A percentile compares a stretch with the other conserved stretches of the same genome.
phyloP scores from a whole-genome alignment of 2,329 filamentous ascomycete genomes.

The Blastomyces parvus region DNA sequence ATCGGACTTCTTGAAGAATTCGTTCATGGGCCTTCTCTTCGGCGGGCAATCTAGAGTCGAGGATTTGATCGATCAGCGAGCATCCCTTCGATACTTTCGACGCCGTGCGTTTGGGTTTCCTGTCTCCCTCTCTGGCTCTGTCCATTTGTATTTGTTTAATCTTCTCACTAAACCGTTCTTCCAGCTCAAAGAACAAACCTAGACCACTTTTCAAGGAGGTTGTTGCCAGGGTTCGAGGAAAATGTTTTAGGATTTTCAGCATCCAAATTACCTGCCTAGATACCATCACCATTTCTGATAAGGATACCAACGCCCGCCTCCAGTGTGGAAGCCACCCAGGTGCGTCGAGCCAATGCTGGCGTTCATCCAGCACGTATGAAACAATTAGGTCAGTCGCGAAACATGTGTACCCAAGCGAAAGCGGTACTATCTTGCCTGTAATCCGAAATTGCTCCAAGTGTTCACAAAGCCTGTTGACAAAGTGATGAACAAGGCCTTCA shows the following conservation, averaged over 20 bases:
- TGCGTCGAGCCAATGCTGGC: slow-evolving; percentile 25
- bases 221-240: not conserved
- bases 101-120: not conserved
- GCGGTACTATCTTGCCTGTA: slow-evolving; percentile 7
- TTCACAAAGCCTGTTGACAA: slow-evolving; percentile 17
- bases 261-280: slow-evolving; percentile 5
- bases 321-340: slow-evolving; percentile 25
- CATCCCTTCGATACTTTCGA: slow-evolving; percentile 1
- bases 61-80: slow-evolving; percentile 26
- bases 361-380: slow-evolving; percentile 31
- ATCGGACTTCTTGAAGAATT: slow-evolving; percentile 25
- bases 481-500: slow-evolving; percentile 16
- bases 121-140: not conserved
- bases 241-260: not conserved
- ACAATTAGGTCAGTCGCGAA: slow-evolving; percentile 39
- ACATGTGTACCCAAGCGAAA: slow-evolving; percentile 17
- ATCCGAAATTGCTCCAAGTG: slow-evolving; percentile 11
- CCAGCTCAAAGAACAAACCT: slow-evolving; percentile 4
- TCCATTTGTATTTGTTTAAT: slow-evolving; percentile 4
- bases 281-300: slow-evolving; percentile 6
- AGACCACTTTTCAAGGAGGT: not conserved
- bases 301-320: slow-evolving; percentile 18
- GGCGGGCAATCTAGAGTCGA: slow-evolving; percentile 27
- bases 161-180: not conserved
- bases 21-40: slow-evolving; percentile 30